A percentile compares a stretch with the other conserved stretches of the same genome.
These are phyloP conservation scores for Neckera pumila DNA, from an alignment of 225 moss, liverwort and hornwort genomes.

Conservation along the genomic window DNA sequence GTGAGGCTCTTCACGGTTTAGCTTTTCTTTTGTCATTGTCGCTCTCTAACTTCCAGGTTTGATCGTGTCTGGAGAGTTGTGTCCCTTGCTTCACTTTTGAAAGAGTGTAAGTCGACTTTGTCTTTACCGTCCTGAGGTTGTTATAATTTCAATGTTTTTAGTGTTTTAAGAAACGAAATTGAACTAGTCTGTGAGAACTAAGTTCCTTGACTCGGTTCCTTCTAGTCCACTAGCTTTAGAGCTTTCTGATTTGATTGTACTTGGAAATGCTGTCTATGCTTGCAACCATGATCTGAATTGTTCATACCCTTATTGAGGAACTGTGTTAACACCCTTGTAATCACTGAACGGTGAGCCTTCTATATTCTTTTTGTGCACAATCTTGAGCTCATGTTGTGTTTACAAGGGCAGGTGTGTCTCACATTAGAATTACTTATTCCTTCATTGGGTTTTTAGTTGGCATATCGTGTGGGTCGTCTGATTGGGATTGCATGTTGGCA, in stretches of 20 bases:
- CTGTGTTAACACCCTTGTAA: background rate
- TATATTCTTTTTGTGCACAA: background rate
- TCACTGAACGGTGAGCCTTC: background rate
- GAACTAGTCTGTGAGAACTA: background rate
- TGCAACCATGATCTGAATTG: background rate
- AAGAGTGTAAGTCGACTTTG: background rate
- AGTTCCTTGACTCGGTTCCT: background rate
- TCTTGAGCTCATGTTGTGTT: background rate
- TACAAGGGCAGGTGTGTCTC: background rate
- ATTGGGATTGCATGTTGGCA: background rate
- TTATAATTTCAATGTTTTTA: background rate
- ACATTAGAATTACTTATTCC: background rate
- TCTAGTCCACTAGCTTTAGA: background rate
- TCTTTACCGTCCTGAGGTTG: background rate
- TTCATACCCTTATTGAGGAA: background rate
- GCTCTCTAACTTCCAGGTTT: background rate
- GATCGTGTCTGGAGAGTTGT: background rate
- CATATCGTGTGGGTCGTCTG: background rate
- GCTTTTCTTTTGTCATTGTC: background rate
- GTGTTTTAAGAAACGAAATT: background rate
- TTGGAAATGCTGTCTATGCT: background rate
- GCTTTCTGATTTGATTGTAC: background rate
- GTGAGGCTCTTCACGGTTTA: slow-evolving; percentile 1
- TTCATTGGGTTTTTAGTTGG: background rate
- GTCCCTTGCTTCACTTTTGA: background rate